Evolutionary conservation across 2,329 filamentous ascomycete genomes (phyloP).

Genomic region (Fusarium xylarioides): DNA sequence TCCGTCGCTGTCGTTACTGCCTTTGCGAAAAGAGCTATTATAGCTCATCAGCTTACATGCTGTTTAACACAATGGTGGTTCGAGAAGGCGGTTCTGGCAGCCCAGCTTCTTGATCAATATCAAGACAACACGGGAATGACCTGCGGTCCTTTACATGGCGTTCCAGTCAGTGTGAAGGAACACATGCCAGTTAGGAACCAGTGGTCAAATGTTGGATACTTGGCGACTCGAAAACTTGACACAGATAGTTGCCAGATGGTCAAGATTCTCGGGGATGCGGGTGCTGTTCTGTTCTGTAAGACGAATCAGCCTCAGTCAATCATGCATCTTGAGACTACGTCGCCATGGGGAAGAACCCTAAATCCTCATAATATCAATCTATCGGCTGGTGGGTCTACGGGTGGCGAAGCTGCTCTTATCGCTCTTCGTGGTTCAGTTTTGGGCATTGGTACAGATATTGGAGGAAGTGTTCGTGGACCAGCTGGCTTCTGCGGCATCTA

Average conservation of each 20-base stretch:
- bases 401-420: slow-evolving; percentile 59
- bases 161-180: slow-evolving; percentile 51
- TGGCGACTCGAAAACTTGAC: slow-evolving; percentile 56
- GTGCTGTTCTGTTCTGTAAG: slow-evolving; percentile 57
- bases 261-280: slow-evolving; percentile 63
- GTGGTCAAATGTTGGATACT: slow-evolving; percentile 61
- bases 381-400: slow-evolving; percentile 69
- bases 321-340: slow-evolving; percentile 64
- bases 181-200: slow-evolving; percentile 65
- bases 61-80: slow-evolving; percentile 64
- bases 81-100: slow-evolving; percentile 55
- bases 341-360: slow-evolving; percentile 66
- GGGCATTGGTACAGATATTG: slow-evolving; percentile 52
- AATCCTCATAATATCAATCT: slow-evolving; percentile 68
- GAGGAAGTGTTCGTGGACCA: slow-evolving; percentile 47
- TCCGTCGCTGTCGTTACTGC: slow-evolving; percentile 55
- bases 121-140: slow-evolving; percentile 46
- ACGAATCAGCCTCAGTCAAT: slow-evolving; percentile 71
- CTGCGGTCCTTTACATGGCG: slow-evolving; percentile 36
- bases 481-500: slow-evolving; percentile 44
- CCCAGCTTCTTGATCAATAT: slow-evolving; percentile 53
- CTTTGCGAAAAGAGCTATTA: slow-evolving; percentile 61
- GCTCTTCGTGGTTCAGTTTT: slow-evolving; percentile 51
- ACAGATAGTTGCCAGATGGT: slow-evolving; percentile 64
- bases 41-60: slow-evolving; percentile 65